phyloP scores from a whole-genome alignment of 352 stramenopile species.

The Pelagophyceae sp. region DNA sequence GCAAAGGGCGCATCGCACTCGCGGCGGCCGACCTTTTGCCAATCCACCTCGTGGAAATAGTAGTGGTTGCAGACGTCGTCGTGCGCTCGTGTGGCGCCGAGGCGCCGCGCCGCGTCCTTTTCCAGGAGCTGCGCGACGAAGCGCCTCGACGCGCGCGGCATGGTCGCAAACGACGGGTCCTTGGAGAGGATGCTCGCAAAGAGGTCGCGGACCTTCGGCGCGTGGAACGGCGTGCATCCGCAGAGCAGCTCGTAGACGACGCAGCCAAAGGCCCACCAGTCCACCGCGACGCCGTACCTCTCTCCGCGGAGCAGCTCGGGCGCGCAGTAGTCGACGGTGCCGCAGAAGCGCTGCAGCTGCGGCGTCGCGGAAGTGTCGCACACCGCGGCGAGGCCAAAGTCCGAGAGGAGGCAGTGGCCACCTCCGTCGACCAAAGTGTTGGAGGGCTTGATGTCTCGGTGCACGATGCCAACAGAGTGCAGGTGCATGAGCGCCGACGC shows the following conservation, averaged over 20 bases:
- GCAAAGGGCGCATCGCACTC: neutral
- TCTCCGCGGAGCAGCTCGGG: slow-evolving; percentile 68
- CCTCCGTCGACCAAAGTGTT: slow-evolving; percentile 84
- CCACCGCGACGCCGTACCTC: slow-evolving; percentile 77
- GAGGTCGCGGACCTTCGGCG: neutral
- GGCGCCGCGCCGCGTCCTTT: slow-evolving; percentile 24
- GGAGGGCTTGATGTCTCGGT: slow-evolving; percentile 81
- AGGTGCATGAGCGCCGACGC: slow-evolving; percentile 76
- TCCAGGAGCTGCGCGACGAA: slow-evolving; percentile 22
- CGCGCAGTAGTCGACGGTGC: slow-evolving; percentile 78
- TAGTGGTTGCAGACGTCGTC: slow-evolving; percentile 66
- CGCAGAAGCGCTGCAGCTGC: slow-evolving; percentile 58
- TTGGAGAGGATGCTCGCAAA: slow-evolving; percentile 14
- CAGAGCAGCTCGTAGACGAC: slow-evolving; percentile 91
- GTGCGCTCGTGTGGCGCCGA: slow-evolving; percentile 49
- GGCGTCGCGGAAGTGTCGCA: slow-evolving; percentile 73
- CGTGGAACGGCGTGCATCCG: slow-evolving; percentile 74
- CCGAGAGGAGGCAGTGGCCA: slow-evolving; percentile 80
- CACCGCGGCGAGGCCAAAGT: slow-evolving; percentile 81
- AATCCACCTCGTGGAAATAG: slow-evolving; percentile 75
- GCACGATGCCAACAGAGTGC: slow-evolving; percentile 78
- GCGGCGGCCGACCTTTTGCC: slow-evolving; percentile 49
- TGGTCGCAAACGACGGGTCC: neutral
- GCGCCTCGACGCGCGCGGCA: neutral
- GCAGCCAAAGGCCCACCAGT: slow-evolving; percentile 89